Percentiles rank a stretch among this genome's conserved stretches.
Conservation (phyloP, 78 protist species). For the Dictyostelium intermedium region DNA sequence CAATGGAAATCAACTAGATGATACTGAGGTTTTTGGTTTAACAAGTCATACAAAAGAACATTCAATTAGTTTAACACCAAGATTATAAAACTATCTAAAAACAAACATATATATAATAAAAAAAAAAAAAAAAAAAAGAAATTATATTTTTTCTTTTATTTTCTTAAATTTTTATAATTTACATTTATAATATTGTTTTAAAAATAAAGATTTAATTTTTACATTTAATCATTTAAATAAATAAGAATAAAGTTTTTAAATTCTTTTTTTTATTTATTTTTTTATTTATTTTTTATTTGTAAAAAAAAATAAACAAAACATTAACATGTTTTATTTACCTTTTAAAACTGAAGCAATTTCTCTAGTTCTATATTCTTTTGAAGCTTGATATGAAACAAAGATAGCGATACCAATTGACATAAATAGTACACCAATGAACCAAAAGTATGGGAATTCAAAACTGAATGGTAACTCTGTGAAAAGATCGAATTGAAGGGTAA, state of each 20-base stretch:
- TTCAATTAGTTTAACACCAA: neutral
- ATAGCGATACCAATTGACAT: constrained; percentile 82
- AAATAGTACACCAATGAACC: constrained; percentile 80
- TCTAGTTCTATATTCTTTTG: constrained; percentile 42
- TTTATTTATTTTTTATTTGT: neutral
- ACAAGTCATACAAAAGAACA: constrained; percentile 18
- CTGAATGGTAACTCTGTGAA: constrained; percentile 92
- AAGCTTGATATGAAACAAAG: constrained; percentile 86
- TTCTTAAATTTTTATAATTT: no score
- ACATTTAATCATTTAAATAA: no score
- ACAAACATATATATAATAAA: no score
- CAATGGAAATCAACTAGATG: neutral
- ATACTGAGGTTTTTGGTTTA: constrained; percentile 35
- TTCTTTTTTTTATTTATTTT: neutral
- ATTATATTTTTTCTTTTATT: no score
- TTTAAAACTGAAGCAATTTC: constrained; percentile 83
- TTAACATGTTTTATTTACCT: constrained; percentile 42
- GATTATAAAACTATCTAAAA: neutral
- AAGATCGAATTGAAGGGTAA: constrained; percentile 90
- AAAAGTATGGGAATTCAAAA: constrained; percentile 87
- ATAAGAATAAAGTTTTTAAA: no score
- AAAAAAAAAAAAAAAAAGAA: no score
- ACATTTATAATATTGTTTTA: no score
- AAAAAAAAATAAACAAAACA: no score
- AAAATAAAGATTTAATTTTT: no score